Evolutionary conservation across 257 asterid genomes (phyloP).

Genomic region (Solanum microdontum): DNA sequence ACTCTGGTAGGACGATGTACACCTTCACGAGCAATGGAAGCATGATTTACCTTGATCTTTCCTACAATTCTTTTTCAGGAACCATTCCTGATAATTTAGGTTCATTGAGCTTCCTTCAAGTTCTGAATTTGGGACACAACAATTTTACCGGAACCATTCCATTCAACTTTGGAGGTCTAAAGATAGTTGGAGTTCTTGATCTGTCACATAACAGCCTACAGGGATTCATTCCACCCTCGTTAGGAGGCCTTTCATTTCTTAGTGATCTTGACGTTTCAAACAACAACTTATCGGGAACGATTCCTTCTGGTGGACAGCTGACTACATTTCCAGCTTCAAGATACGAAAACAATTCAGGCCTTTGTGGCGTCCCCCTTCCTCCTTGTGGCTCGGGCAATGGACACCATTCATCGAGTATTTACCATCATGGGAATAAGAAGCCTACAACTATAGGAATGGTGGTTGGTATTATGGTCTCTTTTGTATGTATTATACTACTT

Average conservation of each 20-base stretch:
- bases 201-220: conserved; percentile 62
- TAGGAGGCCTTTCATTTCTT: conserved; percentile 68
- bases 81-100: conserved; percentile 59
- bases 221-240: conserved; percentile 66
- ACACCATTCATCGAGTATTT: conserved; percentile 12
- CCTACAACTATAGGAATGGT: conserved; percentile 62
- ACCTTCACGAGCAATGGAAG: conserved; percentile 68
- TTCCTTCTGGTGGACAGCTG: conserved; percentile 80
- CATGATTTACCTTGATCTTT: conserved; percentile 81
- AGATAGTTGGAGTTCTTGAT: conserved; percentile 69
- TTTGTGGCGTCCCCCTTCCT: conserved; percentile 79
- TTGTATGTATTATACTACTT: conserved; percentile 38
- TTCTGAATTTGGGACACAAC: conserved; percentile 81
- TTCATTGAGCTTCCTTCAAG: conserved; percentile 58
- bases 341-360: conserved; percentile 71
- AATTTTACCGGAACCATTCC: conserved; percentile 60
- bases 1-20: conserved; percentile 61
- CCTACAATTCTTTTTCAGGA: conserved; percentile 67
- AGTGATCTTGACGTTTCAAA: conserved; percentile 90
- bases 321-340: conserved; percentile 77
- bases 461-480: conserved; percentile 58
- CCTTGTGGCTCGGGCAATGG: conserved; percentile 34
- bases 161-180: conserved; percentile 57
- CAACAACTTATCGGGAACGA: conserved; percentile 56
- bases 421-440: conserved; percentile 21